A percentile compares a stretch with the other conserved stretches of the same genome.
Conservation (phyloP, 805 yeast species). For the Candida peoriensis region DNA sequence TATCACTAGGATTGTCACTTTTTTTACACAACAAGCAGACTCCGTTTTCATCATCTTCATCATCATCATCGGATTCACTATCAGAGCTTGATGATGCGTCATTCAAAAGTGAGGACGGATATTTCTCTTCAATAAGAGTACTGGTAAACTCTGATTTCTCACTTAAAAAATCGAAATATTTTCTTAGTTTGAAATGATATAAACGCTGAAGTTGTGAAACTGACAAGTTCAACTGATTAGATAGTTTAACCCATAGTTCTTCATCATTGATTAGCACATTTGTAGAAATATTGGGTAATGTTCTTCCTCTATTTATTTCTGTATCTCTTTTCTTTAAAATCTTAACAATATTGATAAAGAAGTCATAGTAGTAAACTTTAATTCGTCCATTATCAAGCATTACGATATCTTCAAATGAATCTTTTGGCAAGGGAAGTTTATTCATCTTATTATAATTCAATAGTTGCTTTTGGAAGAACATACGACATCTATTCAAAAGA, state of each 20-base stretch:
- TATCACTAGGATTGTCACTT: constrained; percentile 38
- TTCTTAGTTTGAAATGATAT: constrained; percentile 23
- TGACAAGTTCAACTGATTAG: background rate
- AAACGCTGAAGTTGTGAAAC: constrained; percentile 10
- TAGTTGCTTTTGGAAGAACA: constrained; percentile 57
- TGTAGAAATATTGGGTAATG: constrained; percentile 9
- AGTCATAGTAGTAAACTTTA: constrained; percentile 32
- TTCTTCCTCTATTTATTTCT: background rate
- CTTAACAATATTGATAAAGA: constrained; percentile 31
- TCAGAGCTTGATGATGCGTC: constrained; percentile 15
- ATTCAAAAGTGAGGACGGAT: constrained; percentile 28
- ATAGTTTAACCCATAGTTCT: constrained; percentile 23
- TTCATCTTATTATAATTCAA: constrained; percentile 51
- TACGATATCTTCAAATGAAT: constrained; percentile 6
- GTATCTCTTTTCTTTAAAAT: constrained; percentile 12
- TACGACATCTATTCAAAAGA: constrained; percentile 54
- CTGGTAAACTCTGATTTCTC: constrained; percentile 20
- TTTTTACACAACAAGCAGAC: constrained; percentile 46
- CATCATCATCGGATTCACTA: constrained; percentile 20
- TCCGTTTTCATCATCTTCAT: constrained; percentile 26
- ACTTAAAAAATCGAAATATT: constrained; percentile 31
- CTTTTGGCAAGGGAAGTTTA: constrained; percentile 8
- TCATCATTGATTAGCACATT: constrained; percentile 12
- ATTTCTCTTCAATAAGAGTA: constrained; percentile 20
- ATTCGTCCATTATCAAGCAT: constrained; percentile 3